Evolutionary conservation across 2,329 filamentous ascomycete species (phyloP), one percentile per base, ranked within the genome.

Genomic region (Lasiodiplodia sp.): DNA sequence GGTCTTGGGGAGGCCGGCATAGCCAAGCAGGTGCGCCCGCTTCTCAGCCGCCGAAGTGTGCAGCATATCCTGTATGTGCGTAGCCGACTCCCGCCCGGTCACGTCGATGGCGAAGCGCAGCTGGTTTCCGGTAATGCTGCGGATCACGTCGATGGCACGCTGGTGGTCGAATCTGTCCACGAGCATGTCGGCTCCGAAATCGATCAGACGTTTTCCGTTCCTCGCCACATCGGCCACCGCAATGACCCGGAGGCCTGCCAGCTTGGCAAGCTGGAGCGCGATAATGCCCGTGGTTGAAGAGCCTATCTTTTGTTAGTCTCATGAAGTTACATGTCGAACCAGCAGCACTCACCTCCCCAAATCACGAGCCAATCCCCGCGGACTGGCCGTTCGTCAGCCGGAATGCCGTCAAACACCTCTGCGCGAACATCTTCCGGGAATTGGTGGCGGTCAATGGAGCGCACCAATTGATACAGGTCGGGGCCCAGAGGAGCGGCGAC

Each of bases 271-370:
- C 73, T 94, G 91, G 3, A 90, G 84, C 0, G 87, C 83, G 7
- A 92, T 82, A 71, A 89, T 86, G 0, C 90, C 91, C 1, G 89
- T 92, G 0, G 89, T 92, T 0, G 90, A 91, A 1, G 90, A 92
- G 8, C 77, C 91, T 69, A 91, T 91, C 90, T 16, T 1, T 7
- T 6, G 18, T 67, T 6, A 67, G 65, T n/a, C 23, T 2, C 2
- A 2, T 12, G 14, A 25, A 18, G 23, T 31, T 11, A 6, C 0
- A 2, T 44, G 0, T 5, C 1, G 23, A 44, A 38, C 4, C 4
- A 25, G 21, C 14, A 18, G 14, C 6, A 31, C 66, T 18, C 2
- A 68, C 77, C 91, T 69, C 91, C 91, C 91, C 91, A 94, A 56
- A 94, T 87, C 1, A 87, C 88, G 44, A 94, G 79, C 87, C 90